These are phyloP conservation scores for Picochlorum sp. DNA, from an alignment of 139 green algal genomes.

Conservation along the genomic window DNA sequence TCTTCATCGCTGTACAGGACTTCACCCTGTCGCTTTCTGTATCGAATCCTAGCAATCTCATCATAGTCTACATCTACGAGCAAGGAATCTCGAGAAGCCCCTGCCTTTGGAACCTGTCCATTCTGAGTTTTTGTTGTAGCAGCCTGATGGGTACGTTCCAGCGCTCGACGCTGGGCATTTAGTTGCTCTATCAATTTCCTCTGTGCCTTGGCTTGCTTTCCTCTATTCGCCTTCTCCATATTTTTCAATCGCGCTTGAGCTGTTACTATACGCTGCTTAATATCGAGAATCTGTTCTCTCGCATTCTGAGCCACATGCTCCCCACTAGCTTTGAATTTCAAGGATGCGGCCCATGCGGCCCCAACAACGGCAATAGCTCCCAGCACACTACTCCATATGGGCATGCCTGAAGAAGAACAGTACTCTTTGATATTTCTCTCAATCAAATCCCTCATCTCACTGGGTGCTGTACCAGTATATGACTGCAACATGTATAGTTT, in stretches of 20 bases:
- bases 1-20: constrained; percentile 10
- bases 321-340: background rate
- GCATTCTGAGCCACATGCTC: background rate
- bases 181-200: constrained; percentile 12
- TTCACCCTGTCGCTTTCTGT: background rate
- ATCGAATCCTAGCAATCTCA: constrained; percentile 7
- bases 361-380: background rate
- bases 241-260: constrained; percentile 7
- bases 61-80: background rate
- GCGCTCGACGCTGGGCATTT: background rate
- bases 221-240: constrained; percentile 11
- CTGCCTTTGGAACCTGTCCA: background rate
- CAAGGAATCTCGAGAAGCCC: too few relatives aligned
- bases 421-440: background rate
- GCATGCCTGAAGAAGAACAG: background rate
- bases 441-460: constrained; percentile 1
- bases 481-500: background rate
- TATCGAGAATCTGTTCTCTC: constrained; percentile 5
- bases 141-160: constrained; percentile 1
- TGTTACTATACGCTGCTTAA: constrained; percentile 7
- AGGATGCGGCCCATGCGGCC: background rate
- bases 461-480: background rate
- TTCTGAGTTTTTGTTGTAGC: constrained; percentile 1
- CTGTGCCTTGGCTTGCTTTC: constrained; percentile 6
- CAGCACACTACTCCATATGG: background rate